These are phyloP conservation scores for Wickerhamiella infanticola DNA, from an alignment of 1,139 yeast genomes.

Conservation along the genomic window DNA sequence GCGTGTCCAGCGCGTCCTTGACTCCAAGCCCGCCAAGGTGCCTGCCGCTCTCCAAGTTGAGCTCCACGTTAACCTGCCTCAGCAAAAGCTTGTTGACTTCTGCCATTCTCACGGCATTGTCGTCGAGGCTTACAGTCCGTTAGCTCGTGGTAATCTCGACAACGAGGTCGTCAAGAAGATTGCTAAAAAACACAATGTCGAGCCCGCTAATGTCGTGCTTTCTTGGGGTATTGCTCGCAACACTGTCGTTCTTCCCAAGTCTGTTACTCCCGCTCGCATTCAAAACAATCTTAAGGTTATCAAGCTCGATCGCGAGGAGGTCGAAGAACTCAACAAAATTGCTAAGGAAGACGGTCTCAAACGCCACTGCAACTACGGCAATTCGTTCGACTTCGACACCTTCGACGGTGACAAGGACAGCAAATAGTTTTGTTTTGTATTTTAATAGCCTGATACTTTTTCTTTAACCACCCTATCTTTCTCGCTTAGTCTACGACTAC, in stretches of 20 bases:
- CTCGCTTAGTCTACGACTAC: too few relatives aligned
- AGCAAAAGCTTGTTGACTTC: constrained; percentile 42
- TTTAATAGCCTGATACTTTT: too few relatives aligned
- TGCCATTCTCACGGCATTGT: constrained; percentile 38
- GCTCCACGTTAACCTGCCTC: constrained; percentile 62
- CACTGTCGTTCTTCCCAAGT: constrained; percentile 54
- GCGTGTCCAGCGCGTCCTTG: constrained; percentile 37
- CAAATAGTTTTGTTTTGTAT: constrained; percentile 2
- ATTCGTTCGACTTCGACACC: constrained; percentile 9
- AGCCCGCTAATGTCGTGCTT: constrained; percentile 36
- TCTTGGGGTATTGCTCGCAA: constrained; percentile 61
- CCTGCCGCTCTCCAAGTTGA: constrained; percentile 70
- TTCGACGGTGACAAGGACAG: constrained; percentile 18
- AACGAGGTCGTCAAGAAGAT: constrained; percentile 34
- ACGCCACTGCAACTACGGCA: constrained; percentile 15
- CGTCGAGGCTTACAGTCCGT: constrained; percentile 58
- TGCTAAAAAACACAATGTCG: constrained; percentile 38
- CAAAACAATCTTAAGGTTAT: constrained; percentile 38
- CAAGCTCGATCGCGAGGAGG: constrained; percentile 37
- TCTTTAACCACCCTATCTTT: too few relatives aligned
- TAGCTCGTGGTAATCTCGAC: constrained; percentile 32
- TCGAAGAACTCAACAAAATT: constrained; percentile 21
- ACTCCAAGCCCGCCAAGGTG: constrained; percentile 34
- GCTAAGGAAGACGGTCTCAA: constrained; percentile 10
- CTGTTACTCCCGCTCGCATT: constrained; percentile 44